phyloP scores from a whole-genome alignment of 2,329 filamentous ascomycete genomes.

The Fusarium brachygibbosum region DNA sequence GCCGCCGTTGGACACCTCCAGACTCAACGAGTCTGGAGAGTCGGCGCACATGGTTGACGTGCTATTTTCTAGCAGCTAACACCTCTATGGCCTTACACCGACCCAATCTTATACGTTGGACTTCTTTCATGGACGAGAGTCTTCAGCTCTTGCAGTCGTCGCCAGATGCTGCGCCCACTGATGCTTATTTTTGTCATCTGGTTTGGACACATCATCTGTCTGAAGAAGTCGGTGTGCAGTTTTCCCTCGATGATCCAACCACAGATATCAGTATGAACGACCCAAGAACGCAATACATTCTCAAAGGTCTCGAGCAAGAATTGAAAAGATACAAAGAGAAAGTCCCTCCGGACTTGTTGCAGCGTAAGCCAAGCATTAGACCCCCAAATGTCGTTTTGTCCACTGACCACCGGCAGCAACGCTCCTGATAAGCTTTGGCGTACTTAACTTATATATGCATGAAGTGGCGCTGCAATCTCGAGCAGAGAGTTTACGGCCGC shows the following conservation, averaged over 20 bases:
- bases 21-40: slow-evolving; percentile 69
- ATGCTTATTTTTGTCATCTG: slow-evolving; percentile 70
- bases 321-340: slow-evolving; percentile 70
- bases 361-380: slow-evolving; percentile 63
- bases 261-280: slow-evolving; percentile 70
- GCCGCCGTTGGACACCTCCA: slow-evolving; percentile 56
- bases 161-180: slow-evolving; percentile 68
- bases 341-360: slow-evolving; percentile 66
- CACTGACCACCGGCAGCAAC: slow-evolving; percentile 61
- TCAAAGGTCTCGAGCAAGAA: slow-evolving; percentile 75
- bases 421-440: slow-evolving; percentile 73
- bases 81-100: slow-evolving; percentile 72
- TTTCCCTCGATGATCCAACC: slow-evolving; percentile 74
- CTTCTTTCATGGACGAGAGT: slow-evolving; percentile 71
- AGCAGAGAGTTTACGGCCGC: slow-evolving; percentile 66
- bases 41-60: slow-evolving; percentile 70
- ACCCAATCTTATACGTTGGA: slow-evolving; percentile 71
- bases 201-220: slow-evolving; percentile 72
- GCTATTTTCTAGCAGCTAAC: slow-evolving; percentile 71
- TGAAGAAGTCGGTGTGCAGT: slow-evolving; percentile 76
- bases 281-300: slow-evolving; percentile 71
- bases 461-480: slow-evolving; percentile 79
- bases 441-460: slow-evolving; percentile 79
- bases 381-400: not conserved
- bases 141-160: slow-evolving; percentile 67